A percentile compares a stretch with the other conserved stretches of the same genome.
These are phyloP conservation scores for Diaporthe aspalathi DNA, from an alignment of 2,329 filamentous ascomycete genomes.

Conservation along the genomic window DNA sequence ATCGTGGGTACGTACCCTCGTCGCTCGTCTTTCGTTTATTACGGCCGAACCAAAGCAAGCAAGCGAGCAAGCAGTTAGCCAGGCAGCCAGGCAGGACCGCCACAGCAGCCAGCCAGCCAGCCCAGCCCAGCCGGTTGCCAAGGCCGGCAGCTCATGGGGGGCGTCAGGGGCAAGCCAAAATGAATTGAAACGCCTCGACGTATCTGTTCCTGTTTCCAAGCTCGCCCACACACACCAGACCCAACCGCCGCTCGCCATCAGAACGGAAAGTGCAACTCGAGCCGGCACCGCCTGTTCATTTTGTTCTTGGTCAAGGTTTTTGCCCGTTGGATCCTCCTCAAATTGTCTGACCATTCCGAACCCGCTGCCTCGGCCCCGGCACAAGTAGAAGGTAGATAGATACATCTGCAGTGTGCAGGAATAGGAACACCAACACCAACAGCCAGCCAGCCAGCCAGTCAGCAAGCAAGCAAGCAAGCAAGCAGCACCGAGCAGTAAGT, in stretches of 20 bases:
- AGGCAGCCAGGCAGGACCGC: too few relatives aligned
- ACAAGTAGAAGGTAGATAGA: too few relatives aligned
- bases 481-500: not conserved
- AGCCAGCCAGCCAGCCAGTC: too few relatives aligned
- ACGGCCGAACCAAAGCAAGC: too few relatives aligned
- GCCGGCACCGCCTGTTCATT: constrained; percentile 15
- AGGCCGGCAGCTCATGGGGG: constrained; percentile 8
- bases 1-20: not conserved
- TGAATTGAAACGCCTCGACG: constrained; percentile 27
- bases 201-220: constrained; percentile 14
- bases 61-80: too few relatives aligned
- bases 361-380: too few relatives aligned
- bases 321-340: not conserved
- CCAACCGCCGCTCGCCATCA: constrained; percentile 19
- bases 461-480: too few relatives aligned
- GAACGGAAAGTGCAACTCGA: constrained; percentile 25
- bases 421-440: not conserved
- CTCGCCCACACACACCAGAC: too few relatives aligned
- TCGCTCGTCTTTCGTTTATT: not conserved
- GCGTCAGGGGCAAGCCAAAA: constrained; percentile 29
- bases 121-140: not conserved
- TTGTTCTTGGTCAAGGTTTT: not conserved
- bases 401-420: not conserved
- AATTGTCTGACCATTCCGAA: too few relatives aligned
- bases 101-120: not conserved